These are phyloP conservation scores for Mycosarcoma mackinlayi DNA, from an alignment of 1,284 basidiomycete species.

Conservation along the genomic window DNA sequence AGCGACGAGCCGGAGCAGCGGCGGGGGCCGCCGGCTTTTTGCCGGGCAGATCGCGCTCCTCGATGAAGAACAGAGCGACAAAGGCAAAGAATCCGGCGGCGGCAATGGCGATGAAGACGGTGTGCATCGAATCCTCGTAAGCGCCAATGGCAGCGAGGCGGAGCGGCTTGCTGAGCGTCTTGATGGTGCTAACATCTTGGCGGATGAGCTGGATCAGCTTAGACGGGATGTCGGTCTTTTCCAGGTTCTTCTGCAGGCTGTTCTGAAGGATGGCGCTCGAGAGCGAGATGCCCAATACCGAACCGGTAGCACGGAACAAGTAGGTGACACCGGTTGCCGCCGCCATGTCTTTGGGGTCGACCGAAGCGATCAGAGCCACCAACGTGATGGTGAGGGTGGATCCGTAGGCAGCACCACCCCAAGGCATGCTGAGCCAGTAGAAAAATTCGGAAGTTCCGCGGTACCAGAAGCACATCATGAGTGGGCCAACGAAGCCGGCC, in stretches of 20 bases:
- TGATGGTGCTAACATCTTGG: slow-evolving; percentile 65
- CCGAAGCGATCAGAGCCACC: slow-evolving; percentile 68
- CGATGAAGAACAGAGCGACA: slow-evolving; percentile 65
- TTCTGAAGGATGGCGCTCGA: slow-evolving; percentile 69
- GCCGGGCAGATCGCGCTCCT: slow-evolving; percentile 67
- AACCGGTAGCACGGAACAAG: slow-evolving; percentile 69
- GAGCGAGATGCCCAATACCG: slow-evolving; percentile 69
- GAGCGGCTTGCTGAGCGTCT: slow-evolving; percentile 50
- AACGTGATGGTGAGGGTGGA: slow-evolving; percentile 68
- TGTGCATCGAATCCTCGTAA: slow-evolving; percentile 67
- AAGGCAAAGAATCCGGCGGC: slow-evolving; percentile 64
- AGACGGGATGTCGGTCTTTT: slow-evolving; percentile 55
- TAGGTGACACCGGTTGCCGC: slow-evolving; percentile 68
- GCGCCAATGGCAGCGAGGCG: slow-evolving; percentile 64
- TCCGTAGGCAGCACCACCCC: slow-evolving; percentile 67
- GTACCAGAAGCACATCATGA: slow-evolving; percentile 69
- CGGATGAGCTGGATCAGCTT: slow-evolving; percentile 66
- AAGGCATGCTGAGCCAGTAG: slow-evolving; percentile 68
- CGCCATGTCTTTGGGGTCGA: slow-evolving; percentile 68
- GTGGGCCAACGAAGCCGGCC: slow-evolving; percentile 66
- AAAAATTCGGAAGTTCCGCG: slow-evolving; percentile 60
- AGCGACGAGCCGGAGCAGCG: slow-evolving; percentile 31
- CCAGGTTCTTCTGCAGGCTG: slow-evolving; percentile 62
- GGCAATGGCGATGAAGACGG: slow-evolving; percentile 68
- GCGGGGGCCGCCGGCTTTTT: slow-evolving; percentile 50